These are phyloP conservation scores for Pseudocercospora macadamiae DNA, from an alignment of 2,329 filamentous ascomycete genomes.

Conservation along the genomic window DNA sequence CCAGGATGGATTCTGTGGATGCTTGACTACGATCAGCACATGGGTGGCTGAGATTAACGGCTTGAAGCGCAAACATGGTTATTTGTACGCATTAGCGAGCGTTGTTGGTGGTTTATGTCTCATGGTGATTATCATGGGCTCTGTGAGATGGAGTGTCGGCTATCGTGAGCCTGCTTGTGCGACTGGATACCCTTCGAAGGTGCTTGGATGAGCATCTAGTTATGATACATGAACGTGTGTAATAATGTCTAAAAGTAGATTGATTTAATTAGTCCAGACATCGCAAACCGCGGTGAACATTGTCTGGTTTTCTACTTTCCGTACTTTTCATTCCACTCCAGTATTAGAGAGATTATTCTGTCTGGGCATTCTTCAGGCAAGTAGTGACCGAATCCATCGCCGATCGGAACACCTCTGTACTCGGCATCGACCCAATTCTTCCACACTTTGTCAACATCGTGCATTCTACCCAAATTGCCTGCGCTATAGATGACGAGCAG, in stretches of 20 bases:
- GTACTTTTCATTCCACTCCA: conserved; percentile 30
- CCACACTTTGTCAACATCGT: conserved; percentile 51
- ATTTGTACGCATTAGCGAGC: conserved; percentile 68
- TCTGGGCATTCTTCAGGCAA: conserved; percentile 51
- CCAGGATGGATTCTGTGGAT: conserved; percentile 53
- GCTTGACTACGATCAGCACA: conserved; percentile 52
- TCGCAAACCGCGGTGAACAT: no score
- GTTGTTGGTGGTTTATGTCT: conserved; percentile 61
- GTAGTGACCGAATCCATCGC: conserved; percentile 50
- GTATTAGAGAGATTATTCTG: conserved; percentile 35
- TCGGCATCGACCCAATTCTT: conserved; percentile 47
- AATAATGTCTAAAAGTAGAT: neutral
- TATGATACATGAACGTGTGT: neutral
- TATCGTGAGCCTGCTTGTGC: conserved; percentile 43
- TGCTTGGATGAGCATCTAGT: conserved; percentile 26
- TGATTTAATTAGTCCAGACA: neutral
- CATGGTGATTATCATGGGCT: conserved; percentile 73
- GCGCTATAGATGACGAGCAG: conserved; percentile 50
- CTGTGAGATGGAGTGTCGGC: conserved; percentile 67
- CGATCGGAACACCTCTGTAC: conserved; percentile 38
- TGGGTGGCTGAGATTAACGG: conserved; percentile 51
- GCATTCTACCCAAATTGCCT: conserved; percentile 45
- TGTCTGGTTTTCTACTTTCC: neutral
- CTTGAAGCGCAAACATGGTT: conserved; percentile 58
- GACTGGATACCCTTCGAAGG: conserved; percentile 37